Percentiles rank a stretch among this genome's conserved stretches.
Evolutionary conservation across 768 basidiomycete genomes (phyloP).

Genomic region (Suillus tomentosus): DNA sequence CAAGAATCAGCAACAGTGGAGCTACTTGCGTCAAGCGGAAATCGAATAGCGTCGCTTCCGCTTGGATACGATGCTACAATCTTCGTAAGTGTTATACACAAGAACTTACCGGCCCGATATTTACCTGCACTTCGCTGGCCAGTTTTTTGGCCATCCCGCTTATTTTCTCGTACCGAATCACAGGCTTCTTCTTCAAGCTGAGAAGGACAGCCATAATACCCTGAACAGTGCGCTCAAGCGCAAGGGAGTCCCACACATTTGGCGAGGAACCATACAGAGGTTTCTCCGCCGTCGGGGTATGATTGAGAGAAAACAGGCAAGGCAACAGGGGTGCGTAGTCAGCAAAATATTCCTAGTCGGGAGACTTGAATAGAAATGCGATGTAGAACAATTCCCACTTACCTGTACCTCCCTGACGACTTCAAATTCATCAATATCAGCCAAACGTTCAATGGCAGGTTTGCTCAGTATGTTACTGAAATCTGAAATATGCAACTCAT

Average conservation of each 20-base stretch:
- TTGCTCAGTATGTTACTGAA: constrained; percentile 95
- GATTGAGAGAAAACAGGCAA: constrained; percentile 84
- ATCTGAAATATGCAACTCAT: constrained; percentile 49
- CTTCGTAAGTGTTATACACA: constrained; percentile 4
- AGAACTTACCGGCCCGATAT: constrained; percentile 10
- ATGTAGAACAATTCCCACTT: constrained; percentile 20
- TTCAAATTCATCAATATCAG: constrained; percentile 94
- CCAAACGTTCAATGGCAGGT: constrained; percentile 86
- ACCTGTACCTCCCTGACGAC: constrained; percentile 98
- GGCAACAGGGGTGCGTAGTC: constrained; percentile 91
- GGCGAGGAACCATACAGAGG: constrained; percentile 74
- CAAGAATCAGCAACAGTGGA: constrained; percentile 88
- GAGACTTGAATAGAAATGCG: background rate
- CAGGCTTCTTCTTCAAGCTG: constrained; percentile 93
- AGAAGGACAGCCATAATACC: constrained; percentile 85
- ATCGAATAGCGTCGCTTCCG: constrained; percentile 85
- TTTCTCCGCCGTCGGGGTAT: constrained; percentile 58
- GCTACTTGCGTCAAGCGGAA: constrained; percentile 88
- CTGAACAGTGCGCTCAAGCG: constrained; percentile 77
- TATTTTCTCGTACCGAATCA: constrained; percentile 94
- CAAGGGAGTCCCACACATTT: constrained; percentile 73
- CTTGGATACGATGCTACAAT: constrained; percentile 71
- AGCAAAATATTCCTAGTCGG: constrained; percentile 88
- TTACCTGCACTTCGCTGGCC: constrained; percentile 81
- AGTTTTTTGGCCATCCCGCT: constrained; percentile 90